Base-by-base conservation (phyloP, 1,139 yeast species). In the Nakaseomyces uthaithaninus region DNA sequence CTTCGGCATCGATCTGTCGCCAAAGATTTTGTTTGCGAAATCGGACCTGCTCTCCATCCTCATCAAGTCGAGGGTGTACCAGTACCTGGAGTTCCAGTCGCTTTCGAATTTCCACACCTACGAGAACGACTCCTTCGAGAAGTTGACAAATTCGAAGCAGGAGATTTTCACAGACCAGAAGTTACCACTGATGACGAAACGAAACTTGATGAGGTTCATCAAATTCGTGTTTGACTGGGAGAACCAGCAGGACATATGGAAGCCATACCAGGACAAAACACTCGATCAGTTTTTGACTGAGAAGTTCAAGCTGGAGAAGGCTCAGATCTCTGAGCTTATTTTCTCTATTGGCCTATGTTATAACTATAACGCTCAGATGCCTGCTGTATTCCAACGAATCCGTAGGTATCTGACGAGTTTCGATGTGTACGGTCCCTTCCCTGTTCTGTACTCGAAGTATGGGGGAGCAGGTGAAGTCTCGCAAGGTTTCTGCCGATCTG, bases 381-480 rank as follows among this genome's bases (percentile, higher is more conserved):
- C 81, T 1, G 78, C 74, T 45, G 96, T 94, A 0, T 63, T 91
- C 38, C 73, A 81, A 14, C 74, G 93, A 51, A 86, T 91, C 46
- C 80, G 82, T 59, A 73, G 96, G 44, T 91, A 86, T 57, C 66
- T 91, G 48, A 67, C 77, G 12, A 84, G 95, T n/a, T 78, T 86
- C 55, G 95, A 89, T 52, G 85, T 89, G 9, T 91, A 87, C 61
- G 98, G 98, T 9, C 80, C 79, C 50, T 93, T 91, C 71, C 96
- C 98, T 1, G 93, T 85, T 17, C 71, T 91, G 67, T 80, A 81
- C 52, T 84, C 94, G 45, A 89, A 86, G 67, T 91, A 80, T 62
- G 98, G 98, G 43, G 94, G 95, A 2, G 93, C 95, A 0, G 96
- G 97, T 37, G 99, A 91, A 63, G 69, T 91, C 25, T 80, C 95